phyloP scores from a whole-genome alignment of 805 yeast species.

The Grigorovia transvaalensis region DNA sequence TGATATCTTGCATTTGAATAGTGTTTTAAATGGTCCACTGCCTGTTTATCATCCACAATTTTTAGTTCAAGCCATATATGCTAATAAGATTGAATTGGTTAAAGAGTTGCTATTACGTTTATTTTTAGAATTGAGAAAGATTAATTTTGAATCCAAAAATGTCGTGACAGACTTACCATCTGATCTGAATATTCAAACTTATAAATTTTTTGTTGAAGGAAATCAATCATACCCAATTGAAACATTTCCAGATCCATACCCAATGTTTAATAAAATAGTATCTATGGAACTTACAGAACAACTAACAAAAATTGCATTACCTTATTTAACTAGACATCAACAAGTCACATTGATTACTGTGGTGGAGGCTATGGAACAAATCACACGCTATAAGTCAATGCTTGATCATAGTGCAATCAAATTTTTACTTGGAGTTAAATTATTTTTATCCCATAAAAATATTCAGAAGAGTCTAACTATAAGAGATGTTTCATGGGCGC shows the following conservation, averaged over 20 bases:
- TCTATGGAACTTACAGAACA: conserved; percentile 45
- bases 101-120: conserved; percentile 46
- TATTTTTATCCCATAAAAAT: conserved; percentile 46
- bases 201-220: conserved; percentile 18
- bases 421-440: conserved; percentile 59
- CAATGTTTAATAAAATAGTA: conserved; percentile 33
- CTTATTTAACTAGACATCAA: conserved; percentile 81
- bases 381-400: conserved; percentile 32
- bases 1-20: conserved; percentile 55
- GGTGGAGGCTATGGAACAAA: conserved; percentile 50
- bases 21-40: conserved; percentile 77
- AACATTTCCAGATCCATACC: conserved; percentile 31
- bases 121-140: conserved; percentile 44
- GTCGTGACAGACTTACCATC: conserved; percentile 23
- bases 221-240: conserved; percentile 19
- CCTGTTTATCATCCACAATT: conserved; percentile 90
- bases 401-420: conserved; percentile 50
- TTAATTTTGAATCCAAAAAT: conserved; percentile 34
- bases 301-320: conserved; percentile 55
- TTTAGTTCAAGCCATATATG: conserved; percentile 61
- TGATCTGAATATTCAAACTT: conserved; percentile 20
- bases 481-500: conserved; percentile 83
- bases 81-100: conserved; percentile 46
- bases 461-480: conserved; percentile 48
- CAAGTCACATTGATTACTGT: conserved; percentile 72